Base-by-base conservation (phyloP, 495 filamentous ascomycete species). In the Zalerion maritima region DNA sequence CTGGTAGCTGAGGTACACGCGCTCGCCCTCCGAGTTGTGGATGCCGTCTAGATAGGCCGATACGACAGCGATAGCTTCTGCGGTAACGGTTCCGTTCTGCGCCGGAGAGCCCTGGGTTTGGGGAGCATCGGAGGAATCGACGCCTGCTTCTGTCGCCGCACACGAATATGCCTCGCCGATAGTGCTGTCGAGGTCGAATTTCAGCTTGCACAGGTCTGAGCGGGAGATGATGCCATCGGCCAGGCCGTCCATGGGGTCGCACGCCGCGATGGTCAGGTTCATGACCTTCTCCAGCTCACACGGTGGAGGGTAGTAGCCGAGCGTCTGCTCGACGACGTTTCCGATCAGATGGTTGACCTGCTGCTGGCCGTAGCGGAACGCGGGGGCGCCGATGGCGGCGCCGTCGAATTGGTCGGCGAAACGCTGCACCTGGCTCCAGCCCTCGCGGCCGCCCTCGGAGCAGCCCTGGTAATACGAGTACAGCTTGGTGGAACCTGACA, bases 391-490 rank as follows among this genome's bases (percentile, higher is more conserved):
- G 12, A 49, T 49, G 21, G 62, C 54, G 1, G 46, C 56, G 19
- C 65, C 67, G 33, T 71, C 67, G 13, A 58, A 67, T 22, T 61
- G 49, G 6, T 58, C 53, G 1, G 48, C 60, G 34, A 50, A 70
- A 12, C 63, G 62, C 41, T 71, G 65, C 13, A 66, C 46, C 36
- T 69, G 63, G 38, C 55, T 64, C 57, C 41, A 54, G 2, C 65
- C 65, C 26, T 66, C 58, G n/a, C 62, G 48, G 2, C 65, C 65
- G 3, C 65, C 65, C 18, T 67, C 62, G 2, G 58, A 64, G 38
- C 65, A 70, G 0, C 62, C 62, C 24, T 67, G 57, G 29, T 57
- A 70, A 36, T 68, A 70, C 3, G 60, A 47, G 36, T 67, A 70
- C 1, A 66, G 30, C 46, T 64, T 66, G 2, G 43, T 42, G 1